Evolutionary conservation across 345 rosid species (phyloP), one percentile per base, ranked within the genome.

Genomic region (Hibiscus mutabilis): DNA sequence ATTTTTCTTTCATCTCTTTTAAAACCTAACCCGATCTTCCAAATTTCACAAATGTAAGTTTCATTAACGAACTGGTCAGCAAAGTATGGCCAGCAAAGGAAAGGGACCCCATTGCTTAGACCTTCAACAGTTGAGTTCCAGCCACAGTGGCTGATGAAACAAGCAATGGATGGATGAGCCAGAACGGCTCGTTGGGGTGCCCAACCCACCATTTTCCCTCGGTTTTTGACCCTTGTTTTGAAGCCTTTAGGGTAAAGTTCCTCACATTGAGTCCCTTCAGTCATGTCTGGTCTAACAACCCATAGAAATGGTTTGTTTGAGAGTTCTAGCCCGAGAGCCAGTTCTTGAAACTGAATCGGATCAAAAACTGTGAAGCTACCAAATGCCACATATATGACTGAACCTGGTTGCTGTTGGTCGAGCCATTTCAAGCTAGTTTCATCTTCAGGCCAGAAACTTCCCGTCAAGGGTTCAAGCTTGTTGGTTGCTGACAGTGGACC

Each of bases 41-140:
- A 73, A 6, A 24, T 19, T 15, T 76, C 79, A 63, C 84, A 78
- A 6, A 83, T 65, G 62, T 71, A 83, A 5, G 53, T 58, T 64
- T 62, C 59, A 21, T 78, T 73, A 14, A 60, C 25, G 69, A 75
- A 80, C 21, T 78, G 83, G 22, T 83, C 77, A 6, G 77, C 75
- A 18, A 80, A 78, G 46, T 78, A 75, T 3, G 83, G 86, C 82
- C 82, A 76, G 51, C 84, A 80, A 19, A 83, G 25, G 71, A 83
- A 74, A 6, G 79, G 84, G 1, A 80, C 74, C 18, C 82, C 82
- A 37, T 68, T 78, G 63, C 82, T 68, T 52, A 69, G 37, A 22
- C 80, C 86, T 73, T 83, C 83, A 37, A 80, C 21, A 5, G 75
- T 74, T 13, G 85, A 79, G 59, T 77, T 80, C 83, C 82, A 82